Evolutionary conservation across 179 eudicot species (phyloP).

Genomic region (Spinacia oleracea): DNA sequence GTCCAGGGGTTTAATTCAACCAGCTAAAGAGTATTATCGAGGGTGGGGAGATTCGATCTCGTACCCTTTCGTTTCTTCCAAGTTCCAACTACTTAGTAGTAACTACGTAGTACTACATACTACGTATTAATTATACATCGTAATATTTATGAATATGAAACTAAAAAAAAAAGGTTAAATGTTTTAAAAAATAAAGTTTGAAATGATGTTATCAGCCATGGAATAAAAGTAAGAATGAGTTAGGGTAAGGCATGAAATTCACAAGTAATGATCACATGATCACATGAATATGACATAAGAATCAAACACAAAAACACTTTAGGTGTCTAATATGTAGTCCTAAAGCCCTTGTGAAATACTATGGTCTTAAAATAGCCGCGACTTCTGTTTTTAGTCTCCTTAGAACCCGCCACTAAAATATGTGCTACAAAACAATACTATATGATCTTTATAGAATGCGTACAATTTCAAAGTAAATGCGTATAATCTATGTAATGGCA

Average conservation of each 20-base stretch:
- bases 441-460: background rate
- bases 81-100: too few relatives aligned
- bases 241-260: constrained; percentile 21
- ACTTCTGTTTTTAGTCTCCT: constrained; percentile 4
- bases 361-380: constrained; percentile 7
- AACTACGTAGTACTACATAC: too few relatives aligned
- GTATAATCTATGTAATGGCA: background rate
- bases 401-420: background rate
- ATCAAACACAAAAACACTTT: constrained; percentile 18
- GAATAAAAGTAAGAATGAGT: too few relatives aligned
- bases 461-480: background rate
- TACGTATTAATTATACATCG: too few relatives aligned
- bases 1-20: too few relatives aligned
- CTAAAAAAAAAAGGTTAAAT: too few relatives aligned
- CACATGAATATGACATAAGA: constrained; percentile 23
- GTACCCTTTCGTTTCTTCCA: too few relatives aligned
- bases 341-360: background rate
- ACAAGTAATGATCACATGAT: constrained; percentile 12
- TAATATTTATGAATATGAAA: too few relatives aligned
- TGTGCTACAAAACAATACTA: background rate
- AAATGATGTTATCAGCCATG: background rate
- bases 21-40: too few relatives aligned
- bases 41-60: too few relatives aligned
- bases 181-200: too few relatives aligned
- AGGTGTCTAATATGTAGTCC: background rate